Percentiles rank a stretch among this genome's conserved stretches.
Conservation (phyloP, 495 filamentous ascomycete species). For the Alectoria sarmentosa region DNA sequence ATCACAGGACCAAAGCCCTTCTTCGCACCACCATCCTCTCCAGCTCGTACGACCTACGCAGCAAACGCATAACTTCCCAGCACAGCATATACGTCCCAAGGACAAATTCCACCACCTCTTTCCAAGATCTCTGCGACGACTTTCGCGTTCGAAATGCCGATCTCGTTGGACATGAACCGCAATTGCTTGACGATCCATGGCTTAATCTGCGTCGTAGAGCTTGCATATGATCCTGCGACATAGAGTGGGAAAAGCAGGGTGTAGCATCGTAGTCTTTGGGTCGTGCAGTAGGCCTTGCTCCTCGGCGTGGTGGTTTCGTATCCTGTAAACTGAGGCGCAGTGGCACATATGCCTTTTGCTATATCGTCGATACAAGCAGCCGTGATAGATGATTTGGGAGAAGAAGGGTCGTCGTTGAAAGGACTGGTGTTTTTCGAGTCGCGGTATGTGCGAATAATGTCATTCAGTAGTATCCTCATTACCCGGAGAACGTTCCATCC, state of each 20-base stretch:
- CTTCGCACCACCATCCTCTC: neutral
- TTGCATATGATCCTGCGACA: slow-evolving; percentile 24
- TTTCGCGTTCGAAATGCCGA: slow-evolving; percentile 28
- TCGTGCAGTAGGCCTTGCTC: slow-evolving; percentile 12
- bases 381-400: neutral
- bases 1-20: neutral
- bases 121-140: slow-evolving; percentile 27
- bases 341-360: slow-evolving; percentile 30
- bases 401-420: neutral
- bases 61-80: slow-evolving; percentile 34
- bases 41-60: neutral
- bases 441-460: slow-evolving; percentile 16
- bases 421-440: neutral
- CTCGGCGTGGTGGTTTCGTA: slow-evolving; percentile 13
- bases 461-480: slow-evolving; percentile 31
- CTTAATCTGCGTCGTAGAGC: slow-evolving; percentile 13
- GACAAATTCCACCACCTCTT: slow-evolving; percentile 8
- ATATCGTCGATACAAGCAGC: slow-evolving; percentile 18
- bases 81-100: slow-evolving; percentile 32
- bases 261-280: slow-evolving; percentile 25
- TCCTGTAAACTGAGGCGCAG: slow-evolving; percentile 27
- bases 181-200: slow-evolving; percentile 29
- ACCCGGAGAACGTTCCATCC: slow-evolving; percentile 29
- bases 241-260: slow-evolving; percentile 31
- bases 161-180: slow-evolving; percentile 25